Base-by-base conservation (phyloP, 345 rosid species). In the Physaria fendleri region DNA sequence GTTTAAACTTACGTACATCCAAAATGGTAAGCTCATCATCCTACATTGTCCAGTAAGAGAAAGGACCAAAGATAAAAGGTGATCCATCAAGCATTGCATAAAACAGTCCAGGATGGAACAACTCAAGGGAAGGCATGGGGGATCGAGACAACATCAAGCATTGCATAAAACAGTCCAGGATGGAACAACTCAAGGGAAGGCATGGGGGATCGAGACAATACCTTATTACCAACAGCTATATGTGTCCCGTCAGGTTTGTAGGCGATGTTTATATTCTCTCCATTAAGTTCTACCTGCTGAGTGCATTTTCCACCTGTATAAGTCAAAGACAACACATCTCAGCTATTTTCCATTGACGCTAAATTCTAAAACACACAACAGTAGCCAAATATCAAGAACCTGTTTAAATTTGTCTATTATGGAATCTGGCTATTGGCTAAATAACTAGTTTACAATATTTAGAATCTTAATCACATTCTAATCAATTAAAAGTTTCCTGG, bases 181-280 rank as follows among this genome's bases (percentile, higher is more conserved):
- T 29, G 12, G 39, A 46, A 48, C n/a, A 54, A 37, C 14, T 53
- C 8, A 34, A 66, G 7, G 20, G 41, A 38, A 64, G 65, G 51
- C 29, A 70, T 8, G 22, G 22, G 22, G 58, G 44, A 2, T 50
- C 1, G n/a, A 71, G 55, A 46, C 48, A 76, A 67, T 87, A 93
- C 99, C 95, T 92, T 82, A 73, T 89, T 93, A 46, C 99, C 99
- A 69, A 93, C 92, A 64, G 97, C 99, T 41, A 87, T 42, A 44
- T 89, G 97, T 12, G 95, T 83, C 35, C 96, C 96, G 27, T 93
- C 99, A 65, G 96, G 96, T 78, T 78, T 85, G 61, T 87, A 93
- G 48, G 99, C 89, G 54, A 93, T 93, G 78, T 93, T 93, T 58
- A 93, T 93, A 74, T 93, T 93, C 71, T 93, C 99, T 48, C 99